phyloP scores from a whole-genome alignment of 768 basidiomycete genomes.

The Imleria badia region DNA sequence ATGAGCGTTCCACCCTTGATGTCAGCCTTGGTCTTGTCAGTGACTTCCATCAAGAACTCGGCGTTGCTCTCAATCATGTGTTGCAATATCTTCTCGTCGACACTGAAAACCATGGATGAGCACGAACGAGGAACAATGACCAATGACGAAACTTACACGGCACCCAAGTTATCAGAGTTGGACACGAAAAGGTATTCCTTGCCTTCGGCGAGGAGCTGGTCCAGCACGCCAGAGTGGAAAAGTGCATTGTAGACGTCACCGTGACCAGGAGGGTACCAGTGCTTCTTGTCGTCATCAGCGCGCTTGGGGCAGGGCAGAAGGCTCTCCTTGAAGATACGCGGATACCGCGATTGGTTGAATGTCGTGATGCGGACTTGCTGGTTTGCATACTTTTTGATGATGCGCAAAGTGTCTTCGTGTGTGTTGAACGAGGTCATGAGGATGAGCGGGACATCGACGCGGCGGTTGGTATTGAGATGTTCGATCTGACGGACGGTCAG shows the following conservation, averaged over 20 bases:
- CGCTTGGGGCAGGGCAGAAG: conserved; percentile 61
- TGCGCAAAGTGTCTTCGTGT: conserved; percentile 72
- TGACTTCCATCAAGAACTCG: conserved; percentile 76
- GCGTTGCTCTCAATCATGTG: conserved; percentile 65
- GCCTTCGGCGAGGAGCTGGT: conserved; percentile 65
- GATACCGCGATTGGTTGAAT: conserved; percentile 75
- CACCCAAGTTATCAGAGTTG: conserved; percentile 76
- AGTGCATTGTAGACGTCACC: conserved; percentile 75
- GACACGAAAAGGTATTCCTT: conserved; percentile 81
- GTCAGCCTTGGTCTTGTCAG: conserved; percentile 82
- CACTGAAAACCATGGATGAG: conserved; percentile 35
- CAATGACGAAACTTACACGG: conserved; percentile 42
- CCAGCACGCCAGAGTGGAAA: conserved; percentile 69
- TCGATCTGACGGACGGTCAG: conserved; percentile 64
- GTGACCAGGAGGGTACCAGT: conserved; percentile 79
- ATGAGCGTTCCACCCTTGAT: conserved; percentile 73
- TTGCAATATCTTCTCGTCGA: conserved; percentile 64
- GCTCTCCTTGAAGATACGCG: conserved; percentile 68
- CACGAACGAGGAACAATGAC: background rate
- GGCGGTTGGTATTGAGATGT: conserved; percentile 62
- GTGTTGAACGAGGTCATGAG: conserved; percentile 85
- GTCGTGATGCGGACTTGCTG: conserved; percentile 72
- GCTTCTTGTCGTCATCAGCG: conserved; percentile 59
- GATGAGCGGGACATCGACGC: conserved; percentile 73
- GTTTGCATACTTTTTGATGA: conserved; percentile 80